phyloP scores from a whole-genome alignment of 208 protist species.

The Wallacemonas collosoma region DNA sequence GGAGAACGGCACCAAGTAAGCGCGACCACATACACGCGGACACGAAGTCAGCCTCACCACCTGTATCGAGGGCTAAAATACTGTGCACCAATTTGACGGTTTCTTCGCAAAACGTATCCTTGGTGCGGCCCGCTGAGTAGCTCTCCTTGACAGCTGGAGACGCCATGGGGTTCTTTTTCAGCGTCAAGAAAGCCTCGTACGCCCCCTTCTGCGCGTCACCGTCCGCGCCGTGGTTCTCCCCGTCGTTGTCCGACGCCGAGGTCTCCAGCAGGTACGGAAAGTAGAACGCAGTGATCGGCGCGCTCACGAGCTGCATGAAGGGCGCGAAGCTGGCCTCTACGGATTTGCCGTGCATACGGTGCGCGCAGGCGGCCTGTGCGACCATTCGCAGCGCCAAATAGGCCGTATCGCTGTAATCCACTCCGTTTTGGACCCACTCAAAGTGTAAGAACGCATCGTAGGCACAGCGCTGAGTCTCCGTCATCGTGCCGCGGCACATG shows the following conservation, averaged over 20 bases:
- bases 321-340: conserved; percentile 40
- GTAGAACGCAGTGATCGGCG: conserved; percentile 46
- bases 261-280: conserved; percentile 62
- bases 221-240: background rate
- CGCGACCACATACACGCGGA: conserved; percentile 38
- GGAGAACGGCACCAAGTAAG: conserved; percentile 70
- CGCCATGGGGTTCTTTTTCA: conserved; percentile 27
- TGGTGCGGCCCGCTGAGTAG: conserved; percentile 25
- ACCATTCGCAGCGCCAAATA: conserved; percentile 60
- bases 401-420: conserved; percentile 76
- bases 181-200: conserved; percentile 17
- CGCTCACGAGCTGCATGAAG: conserved; percentile 54
- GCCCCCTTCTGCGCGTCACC: background rate
- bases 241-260: background rate
- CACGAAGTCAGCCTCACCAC: conserved; percentile 36
- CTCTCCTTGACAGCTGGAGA: conserved; percentile 16
- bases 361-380: conserved; percentile 39
- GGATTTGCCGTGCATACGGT: conserved; percentile 31
- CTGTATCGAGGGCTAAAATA: conserved; percentile 40
- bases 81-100: conserved; percentile 30
- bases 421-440: conserved; percentile 62
- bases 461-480: conserved; percentile 30
- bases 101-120: conserved; percentile 33
- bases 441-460: conserved; percentile 35
- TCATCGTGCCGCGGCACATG: conserved; percentile 51